Evolutionary conservation across 164 flowering plant species (phyloP), one percentile per base, ranked within the genome.

Genomic region (Liriodendron chinense): DNA sequence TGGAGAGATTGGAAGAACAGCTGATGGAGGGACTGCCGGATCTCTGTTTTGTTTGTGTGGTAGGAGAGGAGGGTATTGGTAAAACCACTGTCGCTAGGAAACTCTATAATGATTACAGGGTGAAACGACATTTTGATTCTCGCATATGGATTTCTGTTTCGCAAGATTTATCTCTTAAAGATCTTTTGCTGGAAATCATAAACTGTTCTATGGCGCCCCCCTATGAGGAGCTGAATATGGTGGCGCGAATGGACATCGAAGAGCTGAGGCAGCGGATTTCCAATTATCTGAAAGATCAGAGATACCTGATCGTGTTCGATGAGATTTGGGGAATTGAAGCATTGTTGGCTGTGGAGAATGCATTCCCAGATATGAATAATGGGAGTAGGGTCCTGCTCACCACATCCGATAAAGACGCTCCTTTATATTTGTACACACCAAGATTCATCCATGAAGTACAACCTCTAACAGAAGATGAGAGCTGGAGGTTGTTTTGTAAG

Each of bases 61-160:
- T 82, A 10, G 16, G 59, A 53, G 18, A 10, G 59, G 12, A 2
- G 3, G 59, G 59, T 16, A 9, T 3, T 14, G 80, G 80, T 0
- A 82, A 82, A 72, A 82, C 84, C 23, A 77, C 84, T 13, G 57
- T 75, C 9, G 85, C 85, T 16, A 78, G 73, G 47, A 80, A 75
- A 75, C 49, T 78, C 1, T 83, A 72, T 21, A 74, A 71, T 18
- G 50, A 78, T 28, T 63, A 47, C 9, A 12, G 0, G n/a, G 70
- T 76, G 43, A 70, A 71, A n/a, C 56, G 67, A 23, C 73, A 78
- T 9, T 83, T 83, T 69, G 26, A 24, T 48, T 21, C 4, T 20
- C 69, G 73, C 10, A 75, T 67, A 2, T 83, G 82, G 85, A 74
- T 71, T 7, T 23, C 1, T 66, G 69, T 66, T 21, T 25, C 43